Percentiles rank a stretch among this genome's conserved stretches.
Evolutionary conservation across 805 yeast genomes (phyloP).

Genomic region (Kodamaea kakaduensis): DNA sequence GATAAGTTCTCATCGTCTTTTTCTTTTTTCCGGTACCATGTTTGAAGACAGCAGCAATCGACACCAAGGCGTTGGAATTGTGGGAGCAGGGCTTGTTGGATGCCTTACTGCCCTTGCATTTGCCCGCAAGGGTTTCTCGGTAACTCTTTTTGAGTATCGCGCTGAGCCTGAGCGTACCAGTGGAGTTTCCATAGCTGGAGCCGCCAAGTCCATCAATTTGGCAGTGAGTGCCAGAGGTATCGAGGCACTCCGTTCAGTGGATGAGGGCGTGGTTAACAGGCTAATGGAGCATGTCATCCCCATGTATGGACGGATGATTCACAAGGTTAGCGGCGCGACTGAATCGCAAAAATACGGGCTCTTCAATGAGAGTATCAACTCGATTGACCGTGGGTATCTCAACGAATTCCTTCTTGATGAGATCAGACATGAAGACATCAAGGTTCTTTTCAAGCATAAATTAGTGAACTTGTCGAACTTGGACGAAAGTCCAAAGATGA

Average conservation of each 20-base stretch:
- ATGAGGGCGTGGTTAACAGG: slow-evolving; percentile 50
- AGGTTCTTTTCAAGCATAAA: slow-evolving; percentile 53
- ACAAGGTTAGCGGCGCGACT: slow-evolving; percentile 52
- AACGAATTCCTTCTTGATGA: slow-evolving; percentile 66
- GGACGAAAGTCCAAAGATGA: slow-evolving; percentile 20
- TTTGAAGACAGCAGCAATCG: slow-evolving; percentile 9
- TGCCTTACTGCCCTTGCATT: slow-evolving; percentile 80
- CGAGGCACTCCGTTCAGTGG: slow-evolving; percentile 60
- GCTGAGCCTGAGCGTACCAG: slow-evolving; percentile 52
- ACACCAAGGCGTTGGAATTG: slow-evolving; percentile 43
- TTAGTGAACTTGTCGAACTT: slow-evolving; percentile 38
- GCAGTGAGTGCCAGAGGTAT: slow-evolving; percentile 89
- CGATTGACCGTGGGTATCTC: slow-evolving; percentile 72
- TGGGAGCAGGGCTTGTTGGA: slow-evolving; percentile 93
- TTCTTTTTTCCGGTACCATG: slow-evolving; percentile 4
- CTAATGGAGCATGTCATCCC: slow-evolving; percentile 67
- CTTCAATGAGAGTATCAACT: slow-evolving; percentile 78
- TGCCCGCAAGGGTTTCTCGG: slow-evolving; percentile 65
- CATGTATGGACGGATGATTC: slow-evolving; percentile 89
- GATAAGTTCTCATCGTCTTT: too few relatives aligned
- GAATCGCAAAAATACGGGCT: slow-evolving; percentile 74
- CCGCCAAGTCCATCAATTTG: slow-evolving; percentile 62
- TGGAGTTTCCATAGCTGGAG: not conserved
- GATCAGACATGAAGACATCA: slow-evolving; percentile 41
- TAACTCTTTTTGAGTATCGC: slow-evolving; percentile 69